Conservation (phyloP, 2,329 filamentous ascomycete genomes). For the Tolypocladium album region DNA sequence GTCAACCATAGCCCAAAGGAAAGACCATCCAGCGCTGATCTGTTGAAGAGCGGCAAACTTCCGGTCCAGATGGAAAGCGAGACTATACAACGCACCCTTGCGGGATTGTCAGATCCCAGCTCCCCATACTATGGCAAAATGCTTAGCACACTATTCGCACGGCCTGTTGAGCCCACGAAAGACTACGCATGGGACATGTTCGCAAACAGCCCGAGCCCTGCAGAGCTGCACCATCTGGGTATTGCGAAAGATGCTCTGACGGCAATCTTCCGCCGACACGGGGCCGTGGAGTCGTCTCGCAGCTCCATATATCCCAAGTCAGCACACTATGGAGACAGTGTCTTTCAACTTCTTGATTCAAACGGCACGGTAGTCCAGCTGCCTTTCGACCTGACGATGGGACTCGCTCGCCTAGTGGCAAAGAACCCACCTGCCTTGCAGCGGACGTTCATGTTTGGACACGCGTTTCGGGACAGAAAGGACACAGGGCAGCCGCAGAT, state of each 20-base stretch:
- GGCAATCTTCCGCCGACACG: conserved; percentile 77
- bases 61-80: conserved; percentile 91
- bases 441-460: conserved; percentile 78
- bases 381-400: conserved; percentile 87
- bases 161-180: conserved; percentile 66
- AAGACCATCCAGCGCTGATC: conserved; percentile 70
- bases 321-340: conserved; percentile 60
- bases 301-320: conserved; percentile 75
- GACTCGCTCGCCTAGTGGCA: conserved; percentile 76
- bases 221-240: conserved; percentile 59
- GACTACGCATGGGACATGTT: conserved; percentile 71
- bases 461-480: conserved; percentile 70
- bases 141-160: conserved; percentile 72
- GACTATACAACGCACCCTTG: conserved; percentile 72
- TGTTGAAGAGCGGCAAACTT: conserved; percentile 76
- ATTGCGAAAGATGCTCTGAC: conserved; percentile 65
- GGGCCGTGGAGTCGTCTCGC: conserved; percentile 70
- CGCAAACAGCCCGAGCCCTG: conserved; percentile 37
- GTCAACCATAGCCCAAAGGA: conserved; percentile 75
- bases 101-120: conserved; percentile 67
- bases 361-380: conserved; percentile 84
- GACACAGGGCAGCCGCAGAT: conserved; percentile 73
- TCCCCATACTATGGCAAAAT: conserved; percentile 88
- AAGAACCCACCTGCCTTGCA: conserved; percentile 53
- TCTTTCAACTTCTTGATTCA: conserved; percentile 70